Conservation (phyloP, 495 filamentous ascomycete genomes). For the Thozetella sp. region DNA sequence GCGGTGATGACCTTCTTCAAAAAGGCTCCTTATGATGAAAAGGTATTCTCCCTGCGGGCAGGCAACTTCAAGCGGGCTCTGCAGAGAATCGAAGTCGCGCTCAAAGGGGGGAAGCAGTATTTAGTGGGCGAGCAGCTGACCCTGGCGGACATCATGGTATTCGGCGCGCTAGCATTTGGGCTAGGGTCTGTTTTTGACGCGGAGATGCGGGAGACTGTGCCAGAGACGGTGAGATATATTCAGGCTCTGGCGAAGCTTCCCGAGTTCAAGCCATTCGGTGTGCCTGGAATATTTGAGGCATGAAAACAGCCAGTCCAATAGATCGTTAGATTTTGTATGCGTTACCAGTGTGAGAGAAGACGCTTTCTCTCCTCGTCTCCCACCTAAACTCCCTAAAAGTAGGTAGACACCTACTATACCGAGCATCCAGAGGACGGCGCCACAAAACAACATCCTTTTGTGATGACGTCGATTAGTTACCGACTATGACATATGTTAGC, state of each 20-base stretch:
- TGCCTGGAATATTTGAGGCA: too few species aligned
- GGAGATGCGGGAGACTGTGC: constrained; percentile 45
- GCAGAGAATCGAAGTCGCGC: constrained; percentile 37
- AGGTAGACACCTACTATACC: too few species aligned
- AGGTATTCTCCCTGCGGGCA: constrained; percentile 15
- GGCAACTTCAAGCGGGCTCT: constrained; percentile 30
- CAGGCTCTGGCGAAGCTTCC: constrained; percentile 36
- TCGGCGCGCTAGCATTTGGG: constrained; percentile 31
- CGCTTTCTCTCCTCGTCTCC: too few species aligned
- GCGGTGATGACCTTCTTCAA: constrained; percentile 29
- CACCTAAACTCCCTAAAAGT: too few species aligned
- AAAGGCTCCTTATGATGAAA: constrained; percentile 26
- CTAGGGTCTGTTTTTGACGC: constrained; percentile 42
- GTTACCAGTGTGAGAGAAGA: too few species aligned
- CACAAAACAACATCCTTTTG: too few species aligned
- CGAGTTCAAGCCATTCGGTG: constrained; percentile 45
- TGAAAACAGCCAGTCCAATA: too few species aligned
- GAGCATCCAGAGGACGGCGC: too few species aligned
- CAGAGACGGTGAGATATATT: constrained; percentile 40
- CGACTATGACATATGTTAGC: too few species aligned
- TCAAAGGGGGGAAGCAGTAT: constrained; percentile 34
- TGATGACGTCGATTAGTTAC: too few species aligned
- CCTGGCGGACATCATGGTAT: constrained; percentile 52
- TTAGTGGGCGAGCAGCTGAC: constrained; percentile 44
- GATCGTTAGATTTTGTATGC: too few species aligned